phyloP scores from a whole-genome alignment of 2,329 filamentous ascomycete genomes.

The Trichoderma lentiforme region DNA sequence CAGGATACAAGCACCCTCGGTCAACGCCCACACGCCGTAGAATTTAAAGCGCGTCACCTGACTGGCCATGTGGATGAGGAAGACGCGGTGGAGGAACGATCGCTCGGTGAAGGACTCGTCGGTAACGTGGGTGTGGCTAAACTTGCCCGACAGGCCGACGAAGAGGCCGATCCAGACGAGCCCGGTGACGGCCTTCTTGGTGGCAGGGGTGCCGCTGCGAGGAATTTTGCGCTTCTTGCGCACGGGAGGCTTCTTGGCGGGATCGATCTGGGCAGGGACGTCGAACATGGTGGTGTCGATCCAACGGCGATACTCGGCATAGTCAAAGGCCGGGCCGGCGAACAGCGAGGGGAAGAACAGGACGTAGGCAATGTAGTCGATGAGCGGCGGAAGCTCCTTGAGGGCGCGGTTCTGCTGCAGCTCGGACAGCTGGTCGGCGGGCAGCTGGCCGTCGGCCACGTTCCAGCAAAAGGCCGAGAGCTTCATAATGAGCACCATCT shows the following conservation, averaged over 20 bases:
- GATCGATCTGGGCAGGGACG: slow-evolving; percentile 74
- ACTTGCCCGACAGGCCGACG: slow-evolving; percentile 67
- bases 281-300: slow-evolving; percentile 95
- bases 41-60: slow-evolving; percentile 86
- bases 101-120: slow-evolving; percentile 64
- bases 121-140: slow-evolving; percentile 61
- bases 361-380: slow-evolving; percentile 88
- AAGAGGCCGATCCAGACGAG: slow-evolving; percentile 77
- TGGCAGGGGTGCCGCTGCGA: slow-evolving; percentile 80
- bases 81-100: slow-evolving; percentile 68
- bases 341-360: slow-evolving; percentile 93
- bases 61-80: slow-evolving; percentile 78
- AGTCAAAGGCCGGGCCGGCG: slow-evolving; percentile 90
- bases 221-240: slow-evolving; percentile 90
- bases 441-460: slow-evolving; percentile 83
- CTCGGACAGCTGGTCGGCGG: slow-evolving; percentile 76
- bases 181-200: slow-evolving; percentile 69
- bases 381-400: slow-evolving; percentile 64
- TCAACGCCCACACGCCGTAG: slow-evolving; percentile 92
- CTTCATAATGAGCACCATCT: slow-evolving; percentile 99
- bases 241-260: slow-evolving; percentile 78
- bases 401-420: slow-evolving; percentile 82
- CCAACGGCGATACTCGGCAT: slow-evolving; percentile 86
- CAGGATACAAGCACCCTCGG: slow-evolving; percentile 91
- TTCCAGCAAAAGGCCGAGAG: slow-evolving; percentile 97